Base-by-base conservation (phyloP, 2,329 filamentous ascomycete species). In the Delphinella strobiligena region DNA sequence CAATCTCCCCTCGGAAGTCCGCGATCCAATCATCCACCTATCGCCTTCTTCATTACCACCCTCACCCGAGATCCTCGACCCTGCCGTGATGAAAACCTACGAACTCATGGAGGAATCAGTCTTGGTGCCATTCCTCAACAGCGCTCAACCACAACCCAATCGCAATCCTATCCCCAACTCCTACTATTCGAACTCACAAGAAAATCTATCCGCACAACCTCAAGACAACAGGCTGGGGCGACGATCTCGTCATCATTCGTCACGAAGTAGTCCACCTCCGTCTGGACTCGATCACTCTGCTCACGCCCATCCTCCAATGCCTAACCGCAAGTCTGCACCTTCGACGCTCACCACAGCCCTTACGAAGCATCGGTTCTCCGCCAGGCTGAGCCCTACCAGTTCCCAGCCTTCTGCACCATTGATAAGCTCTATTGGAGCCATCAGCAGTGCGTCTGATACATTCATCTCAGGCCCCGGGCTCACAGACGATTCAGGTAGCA, bases 41-140 rank as follows among this genome's bases (percentile, higher is more conserved):
- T 71, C 76, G 5, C 68, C 67, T 44, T 61, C 71, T 11, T 60
- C 66, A 1, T 64, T 69, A 4, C 86, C 89, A 5, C 81, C 80
- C 4, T 65, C 76, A 43, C 88, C 91, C 1, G 75, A 80, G 31
- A 75, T 78, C 40, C 68, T 98, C 12, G 82, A 93, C 44, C 74
- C 83, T 37, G 87, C 91, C 15, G 82, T 93, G 17, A 74, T 75
- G 45, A 93, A 94, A 45, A 84, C 95, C 31, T 88, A 89, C 59
- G 91, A 96, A 51, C 68, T 98, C 41, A 96, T 98, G 88, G 93
- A 94, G 52, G 91, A 96, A 58, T 95, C 88, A 3, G 84, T 96
- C 1, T 69, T 96, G 37, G 79, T 94, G 1, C 88, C 89, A 0
- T 98, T 96, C 56, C 71, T 96, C 39, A 89, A 94, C 60, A 74